Evolutionary conservation across 352 stramenopile genomes (phyloP).

Genomic region (Discostella stelligera): DNA sequence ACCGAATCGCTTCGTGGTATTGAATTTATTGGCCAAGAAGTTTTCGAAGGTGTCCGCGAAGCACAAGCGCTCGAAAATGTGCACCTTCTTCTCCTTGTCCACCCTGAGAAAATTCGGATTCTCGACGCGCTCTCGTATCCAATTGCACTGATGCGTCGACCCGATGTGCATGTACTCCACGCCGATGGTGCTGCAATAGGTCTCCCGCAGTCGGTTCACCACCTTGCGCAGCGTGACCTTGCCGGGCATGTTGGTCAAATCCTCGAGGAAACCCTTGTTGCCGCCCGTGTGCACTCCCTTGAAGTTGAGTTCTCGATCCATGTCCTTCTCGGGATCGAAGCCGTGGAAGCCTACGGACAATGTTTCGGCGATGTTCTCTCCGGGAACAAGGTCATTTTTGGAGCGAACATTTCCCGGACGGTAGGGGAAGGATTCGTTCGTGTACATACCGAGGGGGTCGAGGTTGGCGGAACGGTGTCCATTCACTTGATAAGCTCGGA

Average conservation of each 20-base stretch:
- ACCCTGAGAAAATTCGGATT: conserved; percentile 77
- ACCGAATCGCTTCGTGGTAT: conserved; percentile 98
- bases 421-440: conserved; percentile 70
- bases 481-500: conserved; percentile 96
- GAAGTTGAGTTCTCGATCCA: conserved; percentile 79
- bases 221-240: conserved; percentile 94
- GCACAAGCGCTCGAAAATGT: conserved; percentile 95
- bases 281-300: conserved; percentile 70
- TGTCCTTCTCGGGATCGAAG: conserved; percentile 63
- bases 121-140: conserved; percentile 91
- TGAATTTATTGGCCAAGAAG: conserved; percentile 98
- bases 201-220: conserved; percentile 90
- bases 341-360: conserved; percentile 74
- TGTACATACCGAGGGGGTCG: conserved; percentile 93
- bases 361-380: conserved; percentile 55
- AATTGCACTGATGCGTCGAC: conserved; percentile 95
- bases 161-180: conserved; percentile 99
- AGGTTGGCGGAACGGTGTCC: conserved; percentile 94
- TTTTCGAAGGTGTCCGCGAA: conserved; percentile 98
- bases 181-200: conserved; percentile 95
- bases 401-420: conserved; percentile 57
- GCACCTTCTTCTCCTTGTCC: conserved; percentile 90
- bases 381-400: conserved; percentile 9
- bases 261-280: conserved; percentile 82
- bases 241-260: conserved; percentile 67